Base-by-base conservation (phyloP, 1,284 basidiomycete species). In the Cystobasidium sp. region DNA sequence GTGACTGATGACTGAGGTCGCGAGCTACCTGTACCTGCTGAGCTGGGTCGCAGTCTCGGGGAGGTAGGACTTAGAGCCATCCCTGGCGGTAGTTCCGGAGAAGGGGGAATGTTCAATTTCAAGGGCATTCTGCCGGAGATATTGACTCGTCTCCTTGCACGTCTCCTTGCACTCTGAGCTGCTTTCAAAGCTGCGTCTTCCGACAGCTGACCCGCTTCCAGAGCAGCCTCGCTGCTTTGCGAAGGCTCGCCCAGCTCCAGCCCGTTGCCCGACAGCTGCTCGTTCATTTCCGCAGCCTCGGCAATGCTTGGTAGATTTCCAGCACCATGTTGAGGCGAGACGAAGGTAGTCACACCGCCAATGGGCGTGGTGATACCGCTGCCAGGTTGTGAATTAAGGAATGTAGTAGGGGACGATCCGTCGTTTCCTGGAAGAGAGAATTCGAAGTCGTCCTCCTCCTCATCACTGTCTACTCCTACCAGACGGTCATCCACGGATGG, bases 371-470 rank as follows among this genome's bases (percentile, higher is more conserved):
- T 39, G 10, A 55, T 20, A 37, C 20, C 39, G 43, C 37, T 55
- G 58, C 31, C 46, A 51, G 46, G 31, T 44, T 47, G 68, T 18
- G 58, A 69, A 20, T 14, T 22, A 10, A 61, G 18, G 22, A 47
- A 49, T 6, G 14, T 62, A 18, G 56, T 41, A 59, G 62, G 55
- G 16, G 62, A 65, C 1, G 63, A 20, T 16, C 52, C 70, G 37
- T 73, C 70, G 3, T 43, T 24, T 6, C 53, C 63, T 18, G 49
- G 70, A 16, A 73, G 44, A 5, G 70, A 73, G 43, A 73, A 73
- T n/a, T 65, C 62, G 31, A 73, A 73, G 39, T 73, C 70, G 31
- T 73, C 70, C 31, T 73, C 70, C 22, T 68, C 66, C n/a, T 73
- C 70, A 18, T 73, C 70, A 18, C 62, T 66, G 52, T 73, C 62